phyloP scores from a whole-genome alignment of 352 stramenopile genomes.

The Phytophthora macrochlamydospora region DNA sequence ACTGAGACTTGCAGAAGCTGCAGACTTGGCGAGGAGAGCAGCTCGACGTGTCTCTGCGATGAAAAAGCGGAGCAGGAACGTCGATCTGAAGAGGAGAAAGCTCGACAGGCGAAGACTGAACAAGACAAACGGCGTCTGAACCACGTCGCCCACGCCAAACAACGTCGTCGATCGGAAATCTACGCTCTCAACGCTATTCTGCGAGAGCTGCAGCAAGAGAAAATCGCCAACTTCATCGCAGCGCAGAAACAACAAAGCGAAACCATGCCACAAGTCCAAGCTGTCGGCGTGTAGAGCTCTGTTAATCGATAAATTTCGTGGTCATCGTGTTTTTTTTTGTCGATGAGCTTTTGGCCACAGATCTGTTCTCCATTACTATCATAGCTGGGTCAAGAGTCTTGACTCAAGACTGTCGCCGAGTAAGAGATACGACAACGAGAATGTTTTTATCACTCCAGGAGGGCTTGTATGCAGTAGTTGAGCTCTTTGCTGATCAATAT shows the following conservation, averaged over 20 bases:
- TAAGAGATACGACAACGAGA: no score
- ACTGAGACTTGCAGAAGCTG: not conserved
- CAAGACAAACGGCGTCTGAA: slow-evolving; percentile 57
- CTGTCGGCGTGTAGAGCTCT: slow-evolving; percentile 13
- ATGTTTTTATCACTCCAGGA: no score
- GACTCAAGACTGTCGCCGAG: no score
- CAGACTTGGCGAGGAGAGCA: slow-evolving; percentile 48
- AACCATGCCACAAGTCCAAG: slow-evolving; percentile 14
- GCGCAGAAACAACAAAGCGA: slow-evolving; percentile 36
- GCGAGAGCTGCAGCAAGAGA: slow-evolving; percentile 66
- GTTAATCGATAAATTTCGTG: not conserved
- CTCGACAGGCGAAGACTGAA: slow-evolving; percentile 43
- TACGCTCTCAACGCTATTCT: slow-evolving; percentile 75
- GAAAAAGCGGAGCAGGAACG: slow-evolving; percentile 66
- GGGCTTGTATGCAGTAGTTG: no score
- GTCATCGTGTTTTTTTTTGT: not conserved
- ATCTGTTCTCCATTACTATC: no score
- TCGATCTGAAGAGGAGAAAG: slow-evolving; percentile 51
- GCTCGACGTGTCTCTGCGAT: slow-evolving; percentile 59
- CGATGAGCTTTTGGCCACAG: not conserved
- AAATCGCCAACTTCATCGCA: slow-evolving; percentile 56
- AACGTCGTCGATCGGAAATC: slow-evolving; percentile 68
- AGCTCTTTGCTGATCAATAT: no score
- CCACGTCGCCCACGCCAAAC: slow-evolving; percentile 45
- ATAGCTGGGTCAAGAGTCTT: no score